A percentile compares a stretch with the other conserved stretches of the same genome.
These are phyloP conservation scores for Cyclotella choctawhatcheeana DNA, from an alignment of 108 stramenopile species.

Conservation along the genomic window DNA sequence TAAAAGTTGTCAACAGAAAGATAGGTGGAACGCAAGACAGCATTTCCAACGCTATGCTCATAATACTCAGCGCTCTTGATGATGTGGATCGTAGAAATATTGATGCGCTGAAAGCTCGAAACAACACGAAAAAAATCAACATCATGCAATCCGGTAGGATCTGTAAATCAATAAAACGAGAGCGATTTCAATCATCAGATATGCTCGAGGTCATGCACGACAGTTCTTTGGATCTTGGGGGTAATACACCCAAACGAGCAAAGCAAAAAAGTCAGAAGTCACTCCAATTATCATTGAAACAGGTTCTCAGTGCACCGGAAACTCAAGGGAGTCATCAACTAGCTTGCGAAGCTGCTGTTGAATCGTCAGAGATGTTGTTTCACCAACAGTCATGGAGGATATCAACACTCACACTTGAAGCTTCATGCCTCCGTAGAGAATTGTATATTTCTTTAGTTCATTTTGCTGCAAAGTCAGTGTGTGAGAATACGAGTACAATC, in stretches of 20 bases:
- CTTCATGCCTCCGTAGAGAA: slow-evolving; percentile 39
- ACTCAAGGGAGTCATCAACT: neutral
- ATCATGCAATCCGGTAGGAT: neutral
- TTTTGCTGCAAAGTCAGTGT: slow-evolving; percentile 8
- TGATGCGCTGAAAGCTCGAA: neutral
- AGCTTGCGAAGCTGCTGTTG: neutral
- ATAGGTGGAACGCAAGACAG: neutral
- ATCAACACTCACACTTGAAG: slow-evolving; percentile 21
- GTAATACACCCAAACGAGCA: slow-evolving; percentile 21
- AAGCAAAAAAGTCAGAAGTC: slow-evolving; percentile 19
- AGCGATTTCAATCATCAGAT: neutral
- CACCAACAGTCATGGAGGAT: neutral
- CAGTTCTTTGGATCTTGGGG: slow-evolving; percentile 1
- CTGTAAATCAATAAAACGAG: neutral
- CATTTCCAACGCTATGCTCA: neutral
- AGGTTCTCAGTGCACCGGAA: slow-evolving; percentile 23
- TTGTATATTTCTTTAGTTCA: slow-evolving; percentile 30
- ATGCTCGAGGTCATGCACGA: neutral
- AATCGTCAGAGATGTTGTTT: too few species aligned
- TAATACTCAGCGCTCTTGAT: neutral
- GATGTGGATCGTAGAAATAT: slow-evolving; percentile 5
- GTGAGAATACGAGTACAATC: neutral
- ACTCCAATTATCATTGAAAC: slow-evolving; percentile 38
- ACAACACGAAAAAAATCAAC: neutral
- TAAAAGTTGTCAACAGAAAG: neutral